Evolutionary conservation across 148 eudicot species (phyloP), one percentile per base, ranked within the genome.

Genomic region (Chenopodium suecicum): DNA sequence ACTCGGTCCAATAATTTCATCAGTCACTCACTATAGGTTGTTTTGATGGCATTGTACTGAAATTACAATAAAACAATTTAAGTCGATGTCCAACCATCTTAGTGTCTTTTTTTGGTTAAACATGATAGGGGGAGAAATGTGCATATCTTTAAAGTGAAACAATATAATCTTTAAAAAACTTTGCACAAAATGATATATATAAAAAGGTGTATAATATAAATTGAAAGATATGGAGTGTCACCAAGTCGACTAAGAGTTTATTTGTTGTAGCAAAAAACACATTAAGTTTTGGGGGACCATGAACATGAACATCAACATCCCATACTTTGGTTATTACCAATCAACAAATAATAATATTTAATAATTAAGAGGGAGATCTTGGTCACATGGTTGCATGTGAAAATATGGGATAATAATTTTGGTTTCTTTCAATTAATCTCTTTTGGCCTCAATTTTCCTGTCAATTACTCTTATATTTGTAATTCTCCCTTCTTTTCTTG

Each of bases 381-480:
- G 52, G 11, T 84, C 83, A 86, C 86, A 88, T 88, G 90, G 52
- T 7, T 70, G 79, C 90, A 86, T 88, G 90, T 82, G 90, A 73
- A 80, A 82, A 84, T 81, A 84, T 83, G 84, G 84, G 71, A 74
- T 41, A 25, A 41, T 54, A 2, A 10, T n/a, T 75, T 64, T 70
- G 9, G 52, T 31, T 14, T 64, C 13, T 50, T 72, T 37, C 10
- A 41, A 41, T 4, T 50, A 77, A 47, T 9, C 7, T 69, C n/a
- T 56, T 56, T 81, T 64, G 34, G 10, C 25, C 14, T 16, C 31
- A 8, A n/a, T 19, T 58, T 19, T 14, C 5, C 22, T 58, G n/a
- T 16, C 63, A 58, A 58, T 58, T 58, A 41, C 44, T 41, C 44
- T 58, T 14, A 58, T 14, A 58, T 6, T 12, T 50, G 8, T 20